phyloP scores from a whole-genome alignment of 495 filamentous ascomycete genomes.

The Parmelia sp. region DNA sequence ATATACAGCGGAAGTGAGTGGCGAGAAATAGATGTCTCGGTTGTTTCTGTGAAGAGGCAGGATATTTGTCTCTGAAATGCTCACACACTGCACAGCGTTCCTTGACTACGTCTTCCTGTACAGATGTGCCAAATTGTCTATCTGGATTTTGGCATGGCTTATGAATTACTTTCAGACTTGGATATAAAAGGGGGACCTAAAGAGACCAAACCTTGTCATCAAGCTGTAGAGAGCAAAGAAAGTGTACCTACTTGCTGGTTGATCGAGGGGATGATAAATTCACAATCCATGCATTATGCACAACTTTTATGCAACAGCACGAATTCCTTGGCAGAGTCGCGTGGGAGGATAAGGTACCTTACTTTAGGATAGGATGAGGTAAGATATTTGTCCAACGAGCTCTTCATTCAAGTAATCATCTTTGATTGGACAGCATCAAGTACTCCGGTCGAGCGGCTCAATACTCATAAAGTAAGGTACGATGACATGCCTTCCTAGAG shows the following conservation, averaged over 20 bases:
- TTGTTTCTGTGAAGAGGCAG: neutral
- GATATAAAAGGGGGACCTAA: neutral
- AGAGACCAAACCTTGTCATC: neutral
- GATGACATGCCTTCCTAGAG: neutral
- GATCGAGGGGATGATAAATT: too few relatives aligned
- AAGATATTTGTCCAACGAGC: too few relatives aligned
- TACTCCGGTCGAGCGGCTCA: too few relatives aligned
- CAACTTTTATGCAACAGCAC: neutral
- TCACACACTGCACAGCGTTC: too few relatives aligned
- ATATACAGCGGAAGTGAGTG: too few relatives aligned
- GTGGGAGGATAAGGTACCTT: too few relatives aligned
- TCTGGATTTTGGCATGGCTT: neutral
- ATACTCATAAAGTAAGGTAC: too few relatives aligned
- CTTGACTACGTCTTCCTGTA: neutral
- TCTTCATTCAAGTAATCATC: too few relatives aligned
- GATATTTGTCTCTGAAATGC: neutral
- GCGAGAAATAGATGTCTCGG: neutral
- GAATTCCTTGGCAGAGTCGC: too few relatives aligned
- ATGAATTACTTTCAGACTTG: neutral
- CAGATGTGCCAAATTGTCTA: neutral
- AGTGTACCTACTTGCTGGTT: too few relatives aligned
- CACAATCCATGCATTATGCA: neutral
- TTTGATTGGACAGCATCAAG: too few relatives aligned
- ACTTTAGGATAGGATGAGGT: too few relatives aligned
- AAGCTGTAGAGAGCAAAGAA: neutral